A percentile compares a stretch with the other conserved stretches of the same genome.
These are phyloP conservation scores for Metschnikowia peoriensis DNA, from an alignment of 805 yeast species.

Conservation along the genomic window DNA sequence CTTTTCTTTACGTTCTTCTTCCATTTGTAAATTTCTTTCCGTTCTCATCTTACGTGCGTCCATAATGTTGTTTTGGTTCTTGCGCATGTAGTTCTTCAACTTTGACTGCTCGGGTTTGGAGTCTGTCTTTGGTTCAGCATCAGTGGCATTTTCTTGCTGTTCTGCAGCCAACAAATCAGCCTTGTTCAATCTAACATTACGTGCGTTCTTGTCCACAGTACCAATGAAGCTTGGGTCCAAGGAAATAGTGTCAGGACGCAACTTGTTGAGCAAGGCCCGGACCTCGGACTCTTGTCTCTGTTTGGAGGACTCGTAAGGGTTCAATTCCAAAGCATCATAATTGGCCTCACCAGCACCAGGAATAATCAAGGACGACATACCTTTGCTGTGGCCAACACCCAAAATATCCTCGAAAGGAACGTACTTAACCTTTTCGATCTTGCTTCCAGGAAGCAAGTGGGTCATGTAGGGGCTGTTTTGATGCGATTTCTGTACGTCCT, in stretches of 20 bases:
- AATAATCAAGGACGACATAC: constrained; percentile 79
- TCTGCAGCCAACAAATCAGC: constrained; percentile 43
- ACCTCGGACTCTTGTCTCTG: constrained; percentile 95
- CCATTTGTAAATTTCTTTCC: constrained; percentile 69
- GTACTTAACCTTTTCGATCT: constrained; percentile 62
- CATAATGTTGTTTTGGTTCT: constrained; percentile 79
- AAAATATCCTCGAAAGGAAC: constrained; percentile 97
- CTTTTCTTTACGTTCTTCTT: constrained; percentile 64
- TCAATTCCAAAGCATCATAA: constrained; percentile 87
- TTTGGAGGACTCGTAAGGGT: constrained; percentile 87
- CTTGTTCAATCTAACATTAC: constrained; percentile 60
- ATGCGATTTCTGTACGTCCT: constrained; percentile 67
- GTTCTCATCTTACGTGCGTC: constrained; percentile 80
- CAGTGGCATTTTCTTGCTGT: constrained; percentile 37
- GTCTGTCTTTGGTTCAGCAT: constrained; percentile 62
- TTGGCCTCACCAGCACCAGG: constrained; percentile 99
- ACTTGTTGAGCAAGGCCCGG: constrained; percentile 76
- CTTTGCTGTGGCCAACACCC: constrained; percentile 74
- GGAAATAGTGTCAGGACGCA: constrained; percentile 89
- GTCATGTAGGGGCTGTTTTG: constrained; percentile 90
- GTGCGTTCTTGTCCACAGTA: constrained; percentile 70
- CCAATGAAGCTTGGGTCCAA: constrained; percentile 89
- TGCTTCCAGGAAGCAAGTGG: constrained; percentile 78
- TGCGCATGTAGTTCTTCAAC: constrained; percentile 74
- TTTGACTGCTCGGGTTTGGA: constrained; percentile 81